Evolutionary conservation across 257 asterid genomes (phyloP).

Genomic region (Thymus mandschuricus): DNA sequence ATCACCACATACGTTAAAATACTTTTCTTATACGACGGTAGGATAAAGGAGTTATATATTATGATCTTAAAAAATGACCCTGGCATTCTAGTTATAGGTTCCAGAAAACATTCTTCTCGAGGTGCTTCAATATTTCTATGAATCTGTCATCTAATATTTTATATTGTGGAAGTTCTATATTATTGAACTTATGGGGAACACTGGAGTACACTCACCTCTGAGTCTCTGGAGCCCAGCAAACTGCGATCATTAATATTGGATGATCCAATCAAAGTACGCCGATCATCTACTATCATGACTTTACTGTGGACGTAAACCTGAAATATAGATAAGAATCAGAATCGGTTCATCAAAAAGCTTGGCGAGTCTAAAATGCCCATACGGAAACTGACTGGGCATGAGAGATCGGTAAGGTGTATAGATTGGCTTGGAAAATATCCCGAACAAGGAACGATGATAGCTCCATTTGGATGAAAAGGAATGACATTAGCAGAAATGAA

Average conservation of each 20-base stretch:
- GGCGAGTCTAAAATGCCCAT: slow-evolving; percentile 16
- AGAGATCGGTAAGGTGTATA: slow-evolving; percentile 14
- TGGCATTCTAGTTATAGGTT: background rate
- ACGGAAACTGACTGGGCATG: slow-evolving; percentile 5
- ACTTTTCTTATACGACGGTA: background rate
- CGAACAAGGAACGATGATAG: slow-evolving; percentile 1
- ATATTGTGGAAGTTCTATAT: background rate
- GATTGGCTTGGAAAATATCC: slow-evolving; percentile 5
- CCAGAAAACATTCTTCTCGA: slow-evolving; percentile 8
- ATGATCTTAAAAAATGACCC: background rate
- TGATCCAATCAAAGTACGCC: slow-evolving; percentile 76
- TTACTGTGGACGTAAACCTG: slow-evolving; percentile 96
- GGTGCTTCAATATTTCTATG: background rate
- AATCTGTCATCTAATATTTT: no score
- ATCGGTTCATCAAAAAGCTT: slow-evolving; percentile 14
- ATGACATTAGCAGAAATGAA: slow-evolving; percentile 13
- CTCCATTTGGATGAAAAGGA: background rate
- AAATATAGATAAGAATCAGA: slow-evolving; percentile 19
- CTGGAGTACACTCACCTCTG: slow-evolving; percentile 59
- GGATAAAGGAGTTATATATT: background rate
- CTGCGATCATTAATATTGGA: slow-evolving; percentile 96
- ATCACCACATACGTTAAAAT: background rate
- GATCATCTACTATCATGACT: slow-evolving; percentile 94
- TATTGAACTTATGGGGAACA: slow-evolving; percentile 17
- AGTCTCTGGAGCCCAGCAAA: slow-evolving; percentile 93